phyloP scores from a whole-genome alignment of 352 stramenopile species.

The Phytophthora fragariae region DNA sequence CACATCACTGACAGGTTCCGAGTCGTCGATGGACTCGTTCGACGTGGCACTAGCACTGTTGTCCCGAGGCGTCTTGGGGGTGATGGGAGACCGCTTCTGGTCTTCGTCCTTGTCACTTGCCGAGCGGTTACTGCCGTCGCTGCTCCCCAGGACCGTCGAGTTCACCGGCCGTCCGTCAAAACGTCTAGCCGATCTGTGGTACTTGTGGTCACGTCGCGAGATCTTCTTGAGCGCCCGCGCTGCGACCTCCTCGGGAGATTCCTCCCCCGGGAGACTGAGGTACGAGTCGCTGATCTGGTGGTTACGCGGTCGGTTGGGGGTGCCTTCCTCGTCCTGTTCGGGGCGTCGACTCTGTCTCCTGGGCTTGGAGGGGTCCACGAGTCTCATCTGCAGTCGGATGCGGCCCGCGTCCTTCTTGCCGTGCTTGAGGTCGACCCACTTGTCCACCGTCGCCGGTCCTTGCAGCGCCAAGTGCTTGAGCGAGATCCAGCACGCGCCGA shows the following conservation, averaged over 20 bases:
- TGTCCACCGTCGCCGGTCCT: constrained; percentile 48
- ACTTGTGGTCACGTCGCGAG: constrained; percentile 43
- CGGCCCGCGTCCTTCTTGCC: constrained; percentile 66
- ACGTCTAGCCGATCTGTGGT: constrained; percentile 36
- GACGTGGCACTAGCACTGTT: constrained; percentile 49
- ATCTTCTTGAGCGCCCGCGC: constrained; percentile 32
- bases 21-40: constrained; percentile 50
- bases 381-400: constrained; percentile 72
- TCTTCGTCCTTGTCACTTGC: constrained; percentile 34
- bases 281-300: constrained; percentile 39
- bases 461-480: constrained; percentile 57
- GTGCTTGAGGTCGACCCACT: constrained; percentile 62
- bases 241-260: constrained; percentile 34
- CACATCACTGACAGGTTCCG: constrained; percentile 47
- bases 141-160: constrained; percentile 23
- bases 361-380: constrained; percentile 39
- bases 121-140: constrained; percentile 32
- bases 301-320: constrained; percentile 16
- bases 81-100: constrained; percentile 19
- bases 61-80: constrained; percentile 20
- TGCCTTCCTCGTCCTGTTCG: constrained; percentile 21
- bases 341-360: constrained; percentile 24
- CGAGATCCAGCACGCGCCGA: constrained; percentile 61
- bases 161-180: constrained; percentile 38
- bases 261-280: constrained; percentile 40